Evolutionary conservation across 2,329 filamentous ascomycete genomes (phyloP), one percentile per base, ranked within the genome.

Genomic region (Sordariomycetes sp.): DNA sequence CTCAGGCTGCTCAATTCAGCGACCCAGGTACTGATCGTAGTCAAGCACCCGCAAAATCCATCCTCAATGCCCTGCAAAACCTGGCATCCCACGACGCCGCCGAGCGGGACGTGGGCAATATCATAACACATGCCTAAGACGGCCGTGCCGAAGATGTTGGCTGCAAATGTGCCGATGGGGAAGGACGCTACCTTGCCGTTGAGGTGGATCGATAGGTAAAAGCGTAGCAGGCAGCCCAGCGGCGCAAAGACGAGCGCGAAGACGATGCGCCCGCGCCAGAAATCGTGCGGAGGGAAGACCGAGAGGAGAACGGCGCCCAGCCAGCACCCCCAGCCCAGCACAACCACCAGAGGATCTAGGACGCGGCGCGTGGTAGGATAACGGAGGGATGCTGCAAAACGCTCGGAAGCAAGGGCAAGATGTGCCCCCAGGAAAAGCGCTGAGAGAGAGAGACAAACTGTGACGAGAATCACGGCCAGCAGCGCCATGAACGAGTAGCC

Each of bases 401-500:
- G 63, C 35, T 79, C 68, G 0, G 82, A 47, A 0, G 69, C 69
- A 18, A 79, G 59, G 21, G 87, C 86, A 3, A 90, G 52, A 46
- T 95, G 88, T 0, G 79, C 76, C 14, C 90, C 90, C 12, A 81
- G 48, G 32, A 79, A 69, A 4, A 94, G 64, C 0, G 74, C 86
- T 0, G 73, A 67, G 4, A 92, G 58, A 8, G 79, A 86, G 14
- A 93, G 64, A 0, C 75, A 68, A 10, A 90, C 54, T 1, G 85
- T 93, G 7, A 72, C 64, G 32, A 93, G 63, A n/a, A 85, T 61
- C 25, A 94, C 75, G 12, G 81, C 84, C 2, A 88, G 49, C 23
- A 92, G 58, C 0, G 90, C 86, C 70, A 90, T 77, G 60, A 95
- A 81, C 4, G 82, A 86, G 57, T 90, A 83, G 2, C 86, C 88